A percentile compares a stretch with the other conserved stretches of the same genome.
Conservation (phyloP, 2,329 filamentous ascomycete genomes). For the Didymella segeticola region DNA sequence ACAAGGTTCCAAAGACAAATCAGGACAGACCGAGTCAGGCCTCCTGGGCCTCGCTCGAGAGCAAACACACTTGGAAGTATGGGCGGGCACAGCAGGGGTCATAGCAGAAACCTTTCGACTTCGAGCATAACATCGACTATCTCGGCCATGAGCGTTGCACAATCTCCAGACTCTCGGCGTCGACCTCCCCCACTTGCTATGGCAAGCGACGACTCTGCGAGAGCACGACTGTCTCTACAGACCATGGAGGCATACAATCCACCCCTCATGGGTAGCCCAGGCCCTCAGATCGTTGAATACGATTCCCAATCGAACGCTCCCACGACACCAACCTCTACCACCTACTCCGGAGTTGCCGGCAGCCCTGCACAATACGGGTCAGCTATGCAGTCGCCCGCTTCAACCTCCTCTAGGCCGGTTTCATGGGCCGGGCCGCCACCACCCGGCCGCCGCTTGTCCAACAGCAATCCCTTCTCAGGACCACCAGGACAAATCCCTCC, state of each 20-base stretch:
- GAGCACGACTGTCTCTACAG: conserved; percentile 61
- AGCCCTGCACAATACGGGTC: conserved; percentile 76
- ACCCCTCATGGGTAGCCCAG: conserved; percentile 67
- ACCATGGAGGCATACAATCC: conserved; percentile 70
- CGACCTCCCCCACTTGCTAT: conserved; percentile 84
- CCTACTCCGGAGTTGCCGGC: conserved; percentile 76
- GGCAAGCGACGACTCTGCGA: conserved; percentile 68
- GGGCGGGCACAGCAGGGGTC: conserved; percentile 74
- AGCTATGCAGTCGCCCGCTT: conserved; percentile 73
- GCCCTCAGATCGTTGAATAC: conserved; percentile 69
- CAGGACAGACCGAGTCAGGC: conserved; percentile 81
- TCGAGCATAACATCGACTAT: conserved; percentile 83
- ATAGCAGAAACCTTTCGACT: conserved; percentile 83
- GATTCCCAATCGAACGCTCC: conserved; percentile 73
- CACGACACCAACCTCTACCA: conserved; percentile 82
- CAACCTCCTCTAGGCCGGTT: conserved; percentile 71
- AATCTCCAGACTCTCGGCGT: conserved; percentile 62
- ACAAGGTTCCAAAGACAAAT: conserved; percentile 93
- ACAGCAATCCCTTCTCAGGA: conserved; percentile 74
- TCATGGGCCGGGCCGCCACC: conserved; percentile 77
- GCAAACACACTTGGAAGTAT: conserved; percentile 79
- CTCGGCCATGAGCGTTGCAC: conserved; percentile 67
- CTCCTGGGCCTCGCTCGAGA: conserved; percentile 73
- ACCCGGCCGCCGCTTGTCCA: conserved; percentile 75
- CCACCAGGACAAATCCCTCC: conserved; percentile 67